Evolutionary conservation across 345 rosid genomes (phyloP).

Genomic region (Linum usitatissimum): DNA sequence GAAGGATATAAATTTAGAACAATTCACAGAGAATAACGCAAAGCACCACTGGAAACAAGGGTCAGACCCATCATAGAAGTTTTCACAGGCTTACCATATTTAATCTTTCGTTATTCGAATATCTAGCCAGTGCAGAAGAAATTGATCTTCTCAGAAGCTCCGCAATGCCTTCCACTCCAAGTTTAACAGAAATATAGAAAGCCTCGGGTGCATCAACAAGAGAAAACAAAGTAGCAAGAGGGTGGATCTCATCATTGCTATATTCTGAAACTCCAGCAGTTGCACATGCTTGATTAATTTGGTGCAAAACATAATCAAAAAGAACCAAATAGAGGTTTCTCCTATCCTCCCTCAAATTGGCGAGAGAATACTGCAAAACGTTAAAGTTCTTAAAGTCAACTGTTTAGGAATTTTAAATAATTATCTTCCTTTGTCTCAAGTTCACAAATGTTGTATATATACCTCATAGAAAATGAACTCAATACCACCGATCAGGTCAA

Average conservation of each 20-base stretch:
- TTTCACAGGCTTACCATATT: conserved; percentile 44
- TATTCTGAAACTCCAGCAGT: conserved; percentile 79
- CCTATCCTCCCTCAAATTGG: conserved; percentile 78
- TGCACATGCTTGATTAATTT: conserved; percentile 68
- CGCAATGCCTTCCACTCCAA: conserved; percentile 89
- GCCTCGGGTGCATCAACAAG: conserved; percentile 96
- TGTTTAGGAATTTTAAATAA: not conserved
- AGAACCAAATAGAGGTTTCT: conserved; percentile 79
- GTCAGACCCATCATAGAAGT: not conserved
- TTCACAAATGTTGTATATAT: conserved; percentile 11
- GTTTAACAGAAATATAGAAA: conserved; percentile 83
- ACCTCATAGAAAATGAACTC: conserved; percentile 90
- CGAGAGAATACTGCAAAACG: conserved; percentile 71
- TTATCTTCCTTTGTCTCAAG: not conserved
- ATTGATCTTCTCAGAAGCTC: conserved; percentile 88
- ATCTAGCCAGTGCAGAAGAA: conserved; percentile 64
- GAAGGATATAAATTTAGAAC: not conserved
- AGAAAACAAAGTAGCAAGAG: conserved; percentile 64
- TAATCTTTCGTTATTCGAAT: conserved; percentile 75
- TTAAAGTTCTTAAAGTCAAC: conserved; percentile 1
- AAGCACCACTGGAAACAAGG: not conserved
- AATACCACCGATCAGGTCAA: conserved; percentile 92
- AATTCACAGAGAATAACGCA: not conserved
- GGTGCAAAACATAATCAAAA: conserved; percentile 76
- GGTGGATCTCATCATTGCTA: conserved; percentile 74